Percentiles rank a stretch among this genome's conserved stretches.
These are phyloP conservation scores for Magnolia kwangsiensis DNA, from an alignment of 164 flowering plant species.

Conservation along the genomic window DNA sequence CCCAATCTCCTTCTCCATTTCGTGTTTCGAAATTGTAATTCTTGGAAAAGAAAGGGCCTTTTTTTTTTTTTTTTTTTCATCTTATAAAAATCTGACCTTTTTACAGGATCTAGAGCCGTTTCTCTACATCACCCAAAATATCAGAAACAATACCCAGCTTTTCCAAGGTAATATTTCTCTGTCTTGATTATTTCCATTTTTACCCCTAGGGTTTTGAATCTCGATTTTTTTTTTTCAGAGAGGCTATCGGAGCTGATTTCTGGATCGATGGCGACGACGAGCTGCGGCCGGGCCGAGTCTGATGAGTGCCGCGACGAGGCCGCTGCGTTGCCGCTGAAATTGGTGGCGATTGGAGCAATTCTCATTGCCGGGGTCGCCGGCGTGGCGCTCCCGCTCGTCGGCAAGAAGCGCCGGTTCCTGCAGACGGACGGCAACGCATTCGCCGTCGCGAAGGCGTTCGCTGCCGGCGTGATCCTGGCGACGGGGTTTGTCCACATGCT, in stretches of 20 bases:
- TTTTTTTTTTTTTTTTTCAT: not conserved
- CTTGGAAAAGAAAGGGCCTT: not conserved
- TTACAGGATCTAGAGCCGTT: slow-evolving; percentile 36
- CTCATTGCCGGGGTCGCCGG: slow-evolving; percentile 66
- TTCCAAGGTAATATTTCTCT: slow-evolving; percentile 28
- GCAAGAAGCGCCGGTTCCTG: slow-evolving; percentile 56
- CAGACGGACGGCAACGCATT: slow-evolving; percentile 67
- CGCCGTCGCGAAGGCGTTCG: slow-evolving; percentile 83
- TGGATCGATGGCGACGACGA: slow-evolving; percentile 36
- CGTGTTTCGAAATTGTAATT: not conserved
- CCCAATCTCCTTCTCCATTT: too few species aligned
- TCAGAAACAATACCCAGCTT: slow-evolving; percentile 21
- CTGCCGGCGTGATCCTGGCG: slow-evolving; percentile 94
- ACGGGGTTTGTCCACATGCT: slow-evolving; percentile 97
- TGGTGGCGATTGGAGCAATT: slow-evolving; percentile 66
- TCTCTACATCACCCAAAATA: slow-evolving; percentile 12
- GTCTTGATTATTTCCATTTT: not conserved
- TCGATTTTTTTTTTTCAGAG: slow-evolving; percentile 3
- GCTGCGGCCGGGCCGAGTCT: slow-evolving; percentile 30
- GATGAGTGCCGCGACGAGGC: slow-evolving; percentile 60
- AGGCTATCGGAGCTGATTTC: slow-evolving; percentile 28
- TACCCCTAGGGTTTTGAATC: not conserved
- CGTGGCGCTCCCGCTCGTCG: slow-evolving; percentile 68
- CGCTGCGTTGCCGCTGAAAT: slow-evolving; percentile 50
- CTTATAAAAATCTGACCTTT: not conserved